Evolutionary conservation across 1,139 yeast genomes (phyloP).

Genomic region (Ogataea hybrid): DNA sequence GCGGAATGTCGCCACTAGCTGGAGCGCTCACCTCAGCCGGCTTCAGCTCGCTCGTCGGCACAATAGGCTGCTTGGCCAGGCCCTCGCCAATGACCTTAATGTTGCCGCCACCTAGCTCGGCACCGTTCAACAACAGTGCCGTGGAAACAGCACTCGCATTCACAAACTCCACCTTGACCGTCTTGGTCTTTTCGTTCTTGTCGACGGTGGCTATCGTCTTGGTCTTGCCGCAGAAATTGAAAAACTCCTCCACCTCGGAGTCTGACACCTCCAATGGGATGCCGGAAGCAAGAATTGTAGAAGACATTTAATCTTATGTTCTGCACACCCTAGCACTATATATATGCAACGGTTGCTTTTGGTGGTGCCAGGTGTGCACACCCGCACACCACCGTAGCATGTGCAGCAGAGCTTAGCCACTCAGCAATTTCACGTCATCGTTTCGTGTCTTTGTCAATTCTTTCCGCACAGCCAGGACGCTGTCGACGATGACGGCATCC

Average conservation of each 20-base stretch:
- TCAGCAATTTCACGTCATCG: conserved; percentile 8
- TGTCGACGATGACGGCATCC: conserved; percentile 96
- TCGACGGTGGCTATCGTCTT: conserved; percentile 40
- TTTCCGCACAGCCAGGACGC: conserved; percentile 87
- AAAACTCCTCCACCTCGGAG: conserved; percentile 63
- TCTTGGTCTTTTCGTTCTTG: conserved; percentile 34
- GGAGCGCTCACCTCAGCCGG: neutral
- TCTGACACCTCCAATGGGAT: conserved; percentile 54
- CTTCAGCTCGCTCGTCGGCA: conserved; percentile 9
- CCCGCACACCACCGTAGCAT: conserved; percentile 5
- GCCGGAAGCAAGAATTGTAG: conserved; percentile 55
- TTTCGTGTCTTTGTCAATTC: conserved; percentile 51
- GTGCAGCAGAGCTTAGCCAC: conserved; percentile 2
- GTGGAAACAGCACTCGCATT: conserved; percentile 65
- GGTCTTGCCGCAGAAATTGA: conserved; percentile 76
- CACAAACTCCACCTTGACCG: conserved; percentile 53
- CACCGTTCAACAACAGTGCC: conserved; percentile 71
- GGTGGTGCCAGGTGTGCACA: neutral
- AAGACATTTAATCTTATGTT: conserved; percentile 25
- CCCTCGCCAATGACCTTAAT: conserved; percentile 47
- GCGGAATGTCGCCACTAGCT: conserved; percentile 47
- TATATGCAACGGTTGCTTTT: neutral
- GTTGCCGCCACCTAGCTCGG: conserved; percentile 61
- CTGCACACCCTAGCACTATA: conserved; percentile 1
- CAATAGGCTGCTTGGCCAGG: conserved; percentile 22